phyloP scores from a whole-genome alignment of 2,329 filamentous ascomycete genomes.

The Curvularia verruculosa region DNA sequence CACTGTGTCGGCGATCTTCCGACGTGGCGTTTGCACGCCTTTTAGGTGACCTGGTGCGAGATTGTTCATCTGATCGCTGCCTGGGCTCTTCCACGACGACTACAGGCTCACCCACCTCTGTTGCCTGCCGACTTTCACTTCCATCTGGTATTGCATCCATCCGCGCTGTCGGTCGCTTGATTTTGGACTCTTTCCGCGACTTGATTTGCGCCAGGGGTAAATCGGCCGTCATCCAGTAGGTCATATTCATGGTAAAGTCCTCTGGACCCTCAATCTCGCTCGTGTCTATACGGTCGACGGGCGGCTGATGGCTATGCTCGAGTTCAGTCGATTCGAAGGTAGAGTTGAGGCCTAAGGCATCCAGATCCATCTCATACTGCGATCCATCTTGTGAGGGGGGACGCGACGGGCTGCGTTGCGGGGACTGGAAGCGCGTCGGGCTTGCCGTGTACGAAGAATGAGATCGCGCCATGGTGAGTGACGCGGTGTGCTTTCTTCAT shows the following conservation, averaged over 20 bases:
- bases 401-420: constrained; percentile 37
- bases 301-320: constrained; percentile 34
- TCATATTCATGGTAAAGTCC: constrained; percentile 53
- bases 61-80: constrained; percentile 7
- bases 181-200: constrained; percentile 41
- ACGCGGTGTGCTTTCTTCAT: constrained; percentile 8
- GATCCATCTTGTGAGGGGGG: constrained; percentile 41
- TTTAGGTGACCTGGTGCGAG: constrained; percentile 27
- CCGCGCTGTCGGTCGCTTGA: constrained; percentile 21
- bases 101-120: constrained; percentile 28
- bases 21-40: constrained; percentile 33
- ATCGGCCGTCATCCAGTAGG: constrained; percentile 51
- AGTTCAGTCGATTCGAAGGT: constrained; percentile 44
- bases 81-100: constrained; percentile 23
- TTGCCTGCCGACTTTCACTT: constrained; percentile 21
- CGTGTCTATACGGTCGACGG: constrained; percentile 46
- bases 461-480: constrained; percentile 38
- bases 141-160: constrained; percentile 26
- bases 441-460: constrained; percentile 46
- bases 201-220: constrained; percentile 38
- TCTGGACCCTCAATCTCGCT: constrained; percentile 51
- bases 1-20: constrained; percentile 30
- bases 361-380: constrained; percentile 49
- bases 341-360: constrained; percentile 46
- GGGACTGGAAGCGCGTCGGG: constrained; percentile 40